Evolutionary conservation across 345 rosid species (phyloP), one percentile per base, ranked within the genome.

Genomic region (Kandelia obovata): DNA sequence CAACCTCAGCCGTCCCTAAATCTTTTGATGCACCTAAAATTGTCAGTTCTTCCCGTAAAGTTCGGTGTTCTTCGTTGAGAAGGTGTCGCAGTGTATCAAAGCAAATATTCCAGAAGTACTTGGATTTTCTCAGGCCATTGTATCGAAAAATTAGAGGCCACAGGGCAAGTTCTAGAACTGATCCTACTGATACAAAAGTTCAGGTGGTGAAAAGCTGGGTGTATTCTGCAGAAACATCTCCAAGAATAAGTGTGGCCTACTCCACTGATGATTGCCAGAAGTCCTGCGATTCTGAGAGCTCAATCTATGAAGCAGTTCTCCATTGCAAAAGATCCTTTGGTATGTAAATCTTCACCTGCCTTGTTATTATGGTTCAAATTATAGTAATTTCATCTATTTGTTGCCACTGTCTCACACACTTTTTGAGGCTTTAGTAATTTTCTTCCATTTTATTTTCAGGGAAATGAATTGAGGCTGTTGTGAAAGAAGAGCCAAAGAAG

Each of bases 311-410:
- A 69, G 98, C 97, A 5, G 98, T 94, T 70, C 92, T 91, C 55
- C 98, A 94, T 78, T 94, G 98, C 88, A 91, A 94, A 72, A 87
- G 84, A 87, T 94, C 98, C 30, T 81, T 85, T 17, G 97, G 96
- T 83, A 80, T 30, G 74, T 49, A 49, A 4, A 61, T 51, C 17
- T 60, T 66, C 61, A 26, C 21, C 25, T 13, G 16, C 19, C 13
- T 27, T 56, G 17, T 10, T 21, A 27, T 34, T 34, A 34, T 34
- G 37, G 9, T 34, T 34, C 37, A 34, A 34, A 56, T 56, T 56
- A 0, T 10, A 43, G 49, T 11, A 43, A 43, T 11, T 11, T 43
- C 17, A 11, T 2, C 49, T 2, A 43, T 11, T 13, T 3, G 49
- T 43, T 43, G 49, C 49, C 16, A 16, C 16, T 25, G 5, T 25